Conservation (phyloP, 1,284 basidiomycete species). For the Cryptococcus jaspeensis region DNA sequence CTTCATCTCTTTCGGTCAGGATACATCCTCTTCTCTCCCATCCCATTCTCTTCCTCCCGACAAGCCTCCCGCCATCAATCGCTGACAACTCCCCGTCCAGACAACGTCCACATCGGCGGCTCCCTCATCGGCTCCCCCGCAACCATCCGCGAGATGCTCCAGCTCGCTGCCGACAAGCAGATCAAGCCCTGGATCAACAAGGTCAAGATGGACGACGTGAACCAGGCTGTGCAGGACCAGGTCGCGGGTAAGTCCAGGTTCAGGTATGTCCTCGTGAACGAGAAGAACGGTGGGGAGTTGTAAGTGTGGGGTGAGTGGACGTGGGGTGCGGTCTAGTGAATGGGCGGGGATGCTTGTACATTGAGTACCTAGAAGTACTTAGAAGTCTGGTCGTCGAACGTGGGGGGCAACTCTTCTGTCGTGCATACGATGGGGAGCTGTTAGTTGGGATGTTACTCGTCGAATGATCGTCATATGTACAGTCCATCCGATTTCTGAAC, state of each 20-base stretch:
- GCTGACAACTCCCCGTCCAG: neutral
- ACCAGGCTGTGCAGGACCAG: slow-evolving; percentile 53
- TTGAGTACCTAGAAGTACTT: too few relatives aligned
- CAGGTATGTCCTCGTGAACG: slow-evolving; percentile 55
- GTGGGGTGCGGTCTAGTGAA: too few relatives aligned
- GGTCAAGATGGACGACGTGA: slow-evolving; percentile 53
- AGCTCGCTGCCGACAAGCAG: slow-evolving; percentile 44
- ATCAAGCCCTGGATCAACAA: slow-evolving; percentile 52
- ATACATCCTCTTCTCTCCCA: too few relatives aligned
- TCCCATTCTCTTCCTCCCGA: too few relatives aligned
- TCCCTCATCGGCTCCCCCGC: slow-evolving; percentile 51
- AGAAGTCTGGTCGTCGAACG: too few relatives aligned
- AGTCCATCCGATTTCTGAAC: too few relatives aligned
- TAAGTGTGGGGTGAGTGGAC: slow-evolving; percentile 10
- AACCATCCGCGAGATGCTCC: slow-evolving; percentile 50
- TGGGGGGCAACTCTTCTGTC: too few relatives aligned
- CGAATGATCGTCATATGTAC: too few relatives aligned
- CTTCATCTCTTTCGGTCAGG: too few relatives aligned
- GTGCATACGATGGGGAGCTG: too few relatives aligned
- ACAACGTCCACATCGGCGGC: slow-evolving; percentile 45
- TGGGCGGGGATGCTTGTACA: too few relatives aligned
- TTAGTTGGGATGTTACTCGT: too few relatives aligned
- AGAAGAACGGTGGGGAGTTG: slow-evolving; percentile 40
- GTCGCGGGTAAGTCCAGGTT: slow-evolving; percentile 53
- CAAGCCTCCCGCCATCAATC: neutral